Percentiles rank a stretch among this genome's conserved stretches.
Evolutionary conservation across 345 rosid species (phyloP).

Genomic region (Boechera divaricarpa): DNA sequence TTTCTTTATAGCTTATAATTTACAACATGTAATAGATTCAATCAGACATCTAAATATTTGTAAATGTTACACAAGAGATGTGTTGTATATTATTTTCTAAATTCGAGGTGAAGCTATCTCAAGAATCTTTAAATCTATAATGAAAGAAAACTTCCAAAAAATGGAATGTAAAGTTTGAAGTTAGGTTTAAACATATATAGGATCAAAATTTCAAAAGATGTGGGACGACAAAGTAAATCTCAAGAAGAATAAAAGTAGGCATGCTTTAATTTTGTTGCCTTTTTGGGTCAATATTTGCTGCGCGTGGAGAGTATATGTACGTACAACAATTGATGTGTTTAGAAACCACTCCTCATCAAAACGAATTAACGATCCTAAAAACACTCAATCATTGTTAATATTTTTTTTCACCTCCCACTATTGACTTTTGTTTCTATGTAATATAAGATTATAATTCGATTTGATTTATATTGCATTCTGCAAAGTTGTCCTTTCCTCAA

Average conservation of each 20-base stretch:
- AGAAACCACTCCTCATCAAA: slow-evolving; percentile 40
- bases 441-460: neutral
- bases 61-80: neutral
- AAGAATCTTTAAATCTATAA: neutral
- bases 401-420: slow-evolving; percentile 28
- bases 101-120: neutral
- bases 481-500: slow-evolving; percentile 3
- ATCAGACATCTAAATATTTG: neutral
- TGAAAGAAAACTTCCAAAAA: neutral
- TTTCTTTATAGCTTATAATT: neutral
- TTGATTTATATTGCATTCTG: neutral
- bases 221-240: slow-evolving; percentile 38
- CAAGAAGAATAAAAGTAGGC: slow-evolving; percentile 38
- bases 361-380: slow-evolving; percentile 36
- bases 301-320: slow-evolving; percentile 43
- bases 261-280: slow-evolving; percentile 23
- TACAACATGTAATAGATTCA: neutral
- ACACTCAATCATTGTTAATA: slow-evolving; percentile 34
- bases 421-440: slow-evolving; percentile 32
- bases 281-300: slow-evolving; percentile 42
- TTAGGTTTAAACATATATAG: slow-evolving; percentile 21
- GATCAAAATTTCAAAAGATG: slow-evolving; percentile 25
- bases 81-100: neutral
- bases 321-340: slow-evolving; percentile 44
- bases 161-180: neutral